Base-by-base conservation (phyloP, 495 filamentous ascomycete species). In the Penicillium desertorum region DNA sequence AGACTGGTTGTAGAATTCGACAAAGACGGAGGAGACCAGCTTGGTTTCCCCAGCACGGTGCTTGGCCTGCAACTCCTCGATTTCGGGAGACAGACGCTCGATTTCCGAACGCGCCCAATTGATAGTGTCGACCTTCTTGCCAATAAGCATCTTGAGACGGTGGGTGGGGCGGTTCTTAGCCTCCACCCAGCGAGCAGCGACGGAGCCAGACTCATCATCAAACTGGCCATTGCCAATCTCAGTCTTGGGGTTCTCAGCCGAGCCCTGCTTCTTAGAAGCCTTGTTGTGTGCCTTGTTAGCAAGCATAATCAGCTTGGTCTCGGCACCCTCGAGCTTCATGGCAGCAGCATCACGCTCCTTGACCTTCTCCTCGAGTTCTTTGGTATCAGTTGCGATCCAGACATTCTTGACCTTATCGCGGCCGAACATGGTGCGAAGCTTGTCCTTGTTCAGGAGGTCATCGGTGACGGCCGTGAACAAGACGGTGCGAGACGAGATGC, bases 401-500 rank as follows among this genome's bases (percentile, higher is more conserved):
- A 97, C 79, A 51, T 88, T 86, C 74, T 88, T 88, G 27, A 96
- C 90, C 48, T 86, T 79, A 11, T 84, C 74, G 22, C 49, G 57
- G 12, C 90, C 90, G 66, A 96, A 96, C 73, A 96, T 86, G 55
- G 80, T 79, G 61, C 88, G 85, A 53, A 98, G 74, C 63, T 83
- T 90, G 16, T 80, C 80, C 69, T 89, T 82, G 66, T 87, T 81
- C 34, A 93, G 77, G 60, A 92, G 95, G 7, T 83, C 73, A 37
- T 81, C 61, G 5, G 94, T 92, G 19, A 98, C 92, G 10, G 89
- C 88, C 25, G 90, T 87, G 72, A 96, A 96, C 14, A 98, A 85
- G 6, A 98, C 91, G 32, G 93, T 98, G 58, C 92, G 85, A 4
- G 94, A 95, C 2, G 95, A 98, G 58, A 98, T 87, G 62, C 93